These are phyloP conservation scores for Yamadazyma aaseri DNA, from an alignment of 1,139 yeast genomes.

Conservation along the genomic window DNA sequence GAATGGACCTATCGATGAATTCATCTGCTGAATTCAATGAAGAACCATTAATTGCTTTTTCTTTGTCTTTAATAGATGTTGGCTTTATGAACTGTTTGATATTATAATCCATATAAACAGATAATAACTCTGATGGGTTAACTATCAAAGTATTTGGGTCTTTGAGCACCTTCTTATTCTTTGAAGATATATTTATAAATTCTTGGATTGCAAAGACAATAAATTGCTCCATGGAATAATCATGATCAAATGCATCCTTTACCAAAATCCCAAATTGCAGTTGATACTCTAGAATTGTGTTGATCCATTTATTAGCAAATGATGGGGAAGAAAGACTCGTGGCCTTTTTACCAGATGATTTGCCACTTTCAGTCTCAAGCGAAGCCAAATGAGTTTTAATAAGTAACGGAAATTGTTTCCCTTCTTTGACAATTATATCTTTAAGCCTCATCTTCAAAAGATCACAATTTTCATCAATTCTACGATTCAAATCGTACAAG, in stretches of 20 bases:
- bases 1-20: slow-evolving; percentile 54
- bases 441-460: slow-evolving; percentile 51
- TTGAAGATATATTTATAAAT: slow-evolving; percentile 47
- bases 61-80: slow-evolving; percentile 30
- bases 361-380: slow-evolving; percentile 11
- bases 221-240: slow-evolving; percentile 51
- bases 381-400: slow-evolving; percentile 22
- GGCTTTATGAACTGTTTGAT: slow-evolving; percentile 51
- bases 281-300: slow-evolving; percentile 53
- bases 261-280: slow-evolving; percentile 52
- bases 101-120: slow-evolving; percentile 71
- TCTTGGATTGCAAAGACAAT: slow-evolving; percentile 63
- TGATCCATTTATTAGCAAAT: slow-evolving; percentile 72
- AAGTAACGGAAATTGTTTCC: slow-evolving; percentile 27
- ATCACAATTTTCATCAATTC: slow-evolving; percentile 54
- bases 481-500: slow-evolving; percentile 49
- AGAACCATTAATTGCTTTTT: slow-evolving; percentile 11
- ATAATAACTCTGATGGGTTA: slow-evolving; percentile 69
- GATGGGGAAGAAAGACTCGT: slow-evolving; percentile 13
- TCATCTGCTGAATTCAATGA: slow-evolving; percentile 48
- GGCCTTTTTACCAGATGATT: slow-evolving; percentile 4
- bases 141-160: slow-evolving; percentile 29
- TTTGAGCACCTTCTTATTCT: slow-evolving; percentile 6
- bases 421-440: slow-evolving; percentile 45
- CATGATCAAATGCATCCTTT: slow-evolving; percentile 46